Percentiles rank a stretch among this genome's conserved stretches.
Conservation (phyloP, 345 rosid species). For the Capsella bursapastoris region DNA sequence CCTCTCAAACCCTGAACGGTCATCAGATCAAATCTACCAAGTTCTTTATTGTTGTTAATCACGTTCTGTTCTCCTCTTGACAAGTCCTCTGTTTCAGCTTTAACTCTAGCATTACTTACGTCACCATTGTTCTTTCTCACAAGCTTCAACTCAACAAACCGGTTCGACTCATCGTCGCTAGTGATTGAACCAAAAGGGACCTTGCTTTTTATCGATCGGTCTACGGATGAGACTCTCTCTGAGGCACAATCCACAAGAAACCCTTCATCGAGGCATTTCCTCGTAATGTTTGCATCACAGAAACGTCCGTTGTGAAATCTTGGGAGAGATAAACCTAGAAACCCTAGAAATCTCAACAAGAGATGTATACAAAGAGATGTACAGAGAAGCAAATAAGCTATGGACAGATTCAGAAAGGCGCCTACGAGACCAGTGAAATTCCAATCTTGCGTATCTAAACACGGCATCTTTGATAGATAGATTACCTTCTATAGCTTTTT, state of each 20-base stretch:
- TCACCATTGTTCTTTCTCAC: constrained; percentile 32
- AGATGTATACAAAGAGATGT: constrained; percentile 56
- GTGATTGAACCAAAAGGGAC: constrained; percentile 56
- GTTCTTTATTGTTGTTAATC: constrained; percentile 27
- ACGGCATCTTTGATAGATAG: constrained; percentile 44
- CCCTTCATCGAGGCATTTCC: constrained; percentile 45
- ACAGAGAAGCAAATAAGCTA: constrained; percentile 59
- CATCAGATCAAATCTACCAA: constrained; percentile 28
- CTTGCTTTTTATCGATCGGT: constrained; percentile 47
- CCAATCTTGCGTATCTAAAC: constrained; percentile 55
- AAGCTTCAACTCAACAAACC: constrained; percentile 19
- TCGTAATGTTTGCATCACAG: constrained; percentile 34
- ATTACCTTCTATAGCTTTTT: not conserved
- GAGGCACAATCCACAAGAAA: constrained; percentile 42
- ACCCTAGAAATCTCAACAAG: constrained; percentile 52
- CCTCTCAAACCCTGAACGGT: constrained; percentile 34
- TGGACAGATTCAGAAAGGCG: constrained; percentile 63
- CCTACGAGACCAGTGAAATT: constrained; percentile 53
- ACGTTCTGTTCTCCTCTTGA: constrained; percentile 36
- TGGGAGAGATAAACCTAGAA: constrained; percentile 60
- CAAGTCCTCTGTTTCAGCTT: constrained; percentile 39
- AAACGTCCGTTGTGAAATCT: constrained; percentile 63
- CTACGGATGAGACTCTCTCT: constrained; percentile 53
- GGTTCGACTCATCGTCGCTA: constrained; percentile 35
- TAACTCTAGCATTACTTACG: constrained; percentile 35